These are phyloP conservation scores for Hortiboletus flavorubellus DNA, from an alignment of 768 basidiomycete genomes.

Conservation along the genomic window DNA sequence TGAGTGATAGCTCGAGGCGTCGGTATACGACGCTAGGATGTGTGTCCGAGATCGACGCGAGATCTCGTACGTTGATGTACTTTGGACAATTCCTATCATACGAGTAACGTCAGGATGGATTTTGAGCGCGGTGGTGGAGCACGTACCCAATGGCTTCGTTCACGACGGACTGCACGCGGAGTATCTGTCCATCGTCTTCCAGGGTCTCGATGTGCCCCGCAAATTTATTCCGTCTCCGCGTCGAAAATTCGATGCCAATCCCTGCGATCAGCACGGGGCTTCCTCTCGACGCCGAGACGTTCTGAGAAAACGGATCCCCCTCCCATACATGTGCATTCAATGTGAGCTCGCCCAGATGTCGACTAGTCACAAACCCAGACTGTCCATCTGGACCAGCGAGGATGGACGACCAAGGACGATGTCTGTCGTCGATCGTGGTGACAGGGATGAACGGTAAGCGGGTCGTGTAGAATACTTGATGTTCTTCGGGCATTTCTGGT, in stretches of 20 bases:
- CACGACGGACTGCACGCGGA: slow-evolving; percentile 40
- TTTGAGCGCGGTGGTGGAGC: background rate
- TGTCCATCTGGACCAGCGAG: slow-evolving; percentile 43
- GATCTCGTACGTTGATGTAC: slow-evolving; percentile 57
- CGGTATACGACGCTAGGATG: slow-evolving; percentile 39
- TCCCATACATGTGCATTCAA: slow-evolving; percentile 44
- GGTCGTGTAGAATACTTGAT: slow-evolving; percentile 47
- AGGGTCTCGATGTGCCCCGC: slow-evolving; percentile 46
- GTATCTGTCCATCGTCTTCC: slow-evolving; percentile 25
- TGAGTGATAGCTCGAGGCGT: slow-evolving; percentile 29
- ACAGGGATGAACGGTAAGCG: slow-evolving; percentile 54
- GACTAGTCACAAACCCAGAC: slow-evolving; percentile 43
- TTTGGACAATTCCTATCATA: slow-evolving; percentile 62
- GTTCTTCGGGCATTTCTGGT: slow-evolving; percentile 48
- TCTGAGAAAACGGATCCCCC: slow-evolving; percentile 53
- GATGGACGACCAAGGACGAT: slow-evolving; percentile 60
- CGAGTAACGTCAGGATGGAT: background rate
- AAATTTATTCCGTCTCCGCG: slow-evolving; percentile 60
- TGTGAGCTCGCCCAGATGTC: slow-evolving; percentile 36
- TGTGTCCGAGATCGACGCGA: slow-evolving; percentile 41
- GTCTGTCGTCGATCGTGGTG: slow-evolving; percentile 47
- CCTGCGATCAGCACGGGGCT: slow-evolving; percentile 45
- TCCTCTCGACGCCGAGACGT: slow-evolving; percentile 14
- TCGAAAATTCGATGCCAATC: slow-evolving; percentile 59
- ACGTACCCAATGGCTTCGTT: slow-evolving; percentile 60